Evolutionary conservation across 2,329 filamentous ascomycete genomes (phyloP), one percentile per base, ranked within the genome.

Genomic region (Fusarium sambucinum): DNA sequence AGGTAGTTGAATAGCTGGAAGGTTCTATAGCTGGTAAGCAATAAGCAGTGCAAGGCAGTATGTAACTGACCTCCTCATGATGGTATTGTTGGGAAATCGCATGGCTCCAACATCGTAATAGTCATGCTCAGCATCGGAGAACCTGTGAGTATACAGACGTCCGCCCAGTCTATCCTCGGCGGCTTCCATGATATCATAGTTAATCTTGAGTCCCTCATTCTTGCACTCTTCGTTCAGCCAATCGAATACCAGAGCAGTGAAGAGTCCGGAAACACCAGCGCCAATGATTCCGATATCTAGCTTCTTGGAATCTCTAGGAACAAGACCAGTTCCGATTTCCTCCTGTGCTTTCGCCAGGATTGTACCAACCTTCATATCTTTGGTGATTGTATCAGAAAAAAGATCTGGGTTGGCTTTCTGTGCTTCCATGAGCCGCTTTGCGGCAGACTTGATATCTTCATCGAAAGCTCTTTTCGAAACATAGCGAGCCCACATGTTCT

Each of bases 91-190:
- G 0, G 79, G 80, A 38, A 79, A 81, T 6, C 80, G 62, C 80
- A 82, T 82, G 0, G 80, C 80, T 5, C 80, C 80, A 9, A 81
- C 74, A 55, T 81, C 80, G 53, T 76, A 66, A 13, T 73, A 73
- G 4, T 73, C 66, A 7, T 74, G 68, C 2, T 29, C 12, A 1
- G 51, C 40, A 2, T 62, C 14, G 1, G 57, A 48, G 48, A 82
- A 81, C 2, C 70, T 55, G 19, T 81, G 70, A 0, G 80, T 80
- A 51, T 73, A 81, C 6, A 80, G 66, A 1, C 79, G 69, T 1
- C 80, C 79, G n/a, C 79, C 80, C 4, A 80, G 23, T 1, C 78
- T 69, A 1, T 75, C 65, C 6, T 55, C 57, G 0, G 68, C 63
- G 2, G 76, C 75, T 45, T 82, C 79, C 0, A 81, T 60, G 11